Percentiles rank a stretch among this genome's conserved stretches.
Evolutionary conservation across 2,329 filamentous ascomycete species (phyloP).

Genomic region (Neobulgaria alba): DNA sequence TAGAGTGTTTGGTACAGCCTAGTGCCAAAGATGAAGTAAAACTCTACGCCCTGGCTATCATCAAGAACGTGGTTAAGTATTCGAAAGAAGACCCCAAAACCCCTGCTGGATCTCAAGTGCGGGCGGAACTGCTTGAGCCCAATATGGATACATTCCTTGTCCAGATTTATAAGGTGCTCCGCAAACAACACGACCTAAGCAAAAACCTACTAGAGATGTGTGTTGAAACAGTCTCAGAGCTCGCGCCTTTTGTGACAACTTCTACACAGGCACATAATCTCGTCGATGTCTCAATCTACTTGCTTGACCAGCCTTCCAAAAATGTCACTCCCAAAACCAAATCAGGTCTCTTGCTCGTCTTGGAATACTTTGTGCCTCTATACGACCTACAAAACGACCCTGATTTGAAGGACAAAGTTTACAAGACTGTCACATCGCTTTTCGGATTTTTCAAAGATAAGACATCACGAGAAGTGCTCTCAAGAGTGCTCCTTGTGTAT

Average conservation of each 20-base stretch:
- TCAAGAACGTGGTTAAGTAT: conserved; percentile 59
- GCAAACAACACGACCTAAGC: conserved; percentile 45
- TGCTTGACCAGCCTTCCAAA: conserved; percentile 77
- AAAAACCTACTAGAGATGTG: conserved; percentile 72
- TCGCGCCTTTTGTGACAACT: conserved; percentile 62
- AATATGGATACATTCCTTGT: conserved; percentile 53
- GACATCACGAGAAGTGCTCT: conserved; percentile 64
- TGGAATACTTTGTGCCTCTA: conserved; percentile 71
- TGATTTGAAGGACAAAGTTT: conserved; percentile 56
- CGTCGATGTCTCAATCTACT: conserved; percentile 69
- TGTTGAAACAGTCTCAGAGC: conserved; percentile 68
- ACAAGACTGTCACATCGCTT: conserved; percentile 65
- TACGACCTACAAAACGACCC: conserved; percentile 47
- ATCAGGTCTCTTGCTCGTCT: conserved; percentile 66
- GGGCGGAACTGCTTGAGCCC: conserved; percentile 42
- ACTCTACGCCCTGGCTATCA: conserved; percentile 66
- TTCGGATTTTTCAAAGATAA: conserved; percentile 88
- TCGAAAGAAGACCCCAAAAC: conserved; percentile 47
- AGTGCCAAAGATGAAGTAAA: conserved; percentile 85
- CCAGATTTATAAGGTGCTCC: conserved; percentile 60
- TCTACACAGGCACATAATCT: conserved; percentile 65
- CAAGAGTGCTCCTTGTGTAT: conserved; percentile 63
- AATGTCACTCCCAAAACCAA: conserved; percentile 79
- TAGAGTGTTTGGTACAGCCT: conserved; percentile 61
- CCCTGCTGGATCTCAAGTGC: conserved; percentile 37